Conservation (phyloP, 352 stramenopile species). For the Sclerospora graminicola region DNA sequence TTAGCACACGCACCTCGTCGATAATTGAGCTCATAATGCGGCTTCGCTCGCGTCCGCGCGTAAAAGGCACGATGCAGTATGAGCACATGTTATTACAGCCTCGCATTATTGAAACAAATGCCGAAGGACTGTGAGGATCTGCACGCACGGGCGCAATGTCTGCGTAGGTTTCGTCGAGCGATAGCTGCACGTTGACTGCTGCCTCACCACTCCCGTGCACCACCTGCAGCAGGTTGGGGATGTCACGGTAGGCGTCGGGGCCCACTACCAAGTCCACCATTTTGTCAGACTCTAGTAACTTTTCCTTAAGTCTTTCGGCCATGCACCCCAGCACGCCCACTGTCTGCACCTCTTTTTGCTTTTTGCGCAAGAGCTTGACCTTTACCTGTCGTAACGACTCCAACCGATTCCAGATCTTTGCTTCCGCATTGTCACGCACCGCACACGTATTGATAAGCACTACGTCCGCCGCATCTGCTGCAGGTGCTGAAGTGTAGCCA, state of each 20-base stretch:
- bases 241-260: constrained; percentile 97
- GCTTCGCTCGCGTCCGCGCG: constrained; percentile 91
- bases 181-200: constrained; percentile 94
- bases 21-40: constrained; percentile 91
- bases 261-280: constrained; percentile 97
- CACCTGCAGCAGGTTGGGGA: constrained; percentile 89
- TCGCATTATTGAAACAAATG: constrained; percentile 98
- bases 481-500: too few relatives aligned
- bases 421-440: too few relatives aligned
- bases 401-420: too few relatives aligned
- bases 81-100: constrained; percentile 99
- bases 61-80: constrained; percentile 99
- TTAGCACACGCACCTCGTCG: constrained; percentile 86
- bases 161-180: constrained; percentile 97
- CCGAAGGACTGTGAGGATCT: constrained; percentile 73
- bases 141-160: constrained; percentile 93
- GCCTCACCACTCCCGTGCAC: constrained; percentile 56
- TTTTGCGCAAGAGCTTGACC: too few relatives aligned
- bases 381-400: too few relatives aligned
- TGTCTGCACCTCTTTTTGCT: too few relatives aligned
- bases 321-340: constrained; percentile 99
- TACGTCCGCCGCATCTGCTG: too few relatives aligned
- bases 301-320: constrained; percentile 95
- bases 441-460: too few relatives aligned
- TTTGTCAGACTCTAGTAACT: constrained; percentile 91